These are phyloP conservation scores for Naganishia liquefaciens DNA, from an alignment of 1,284 basidiomycete species.

Conservation along the genomic window DNA sequence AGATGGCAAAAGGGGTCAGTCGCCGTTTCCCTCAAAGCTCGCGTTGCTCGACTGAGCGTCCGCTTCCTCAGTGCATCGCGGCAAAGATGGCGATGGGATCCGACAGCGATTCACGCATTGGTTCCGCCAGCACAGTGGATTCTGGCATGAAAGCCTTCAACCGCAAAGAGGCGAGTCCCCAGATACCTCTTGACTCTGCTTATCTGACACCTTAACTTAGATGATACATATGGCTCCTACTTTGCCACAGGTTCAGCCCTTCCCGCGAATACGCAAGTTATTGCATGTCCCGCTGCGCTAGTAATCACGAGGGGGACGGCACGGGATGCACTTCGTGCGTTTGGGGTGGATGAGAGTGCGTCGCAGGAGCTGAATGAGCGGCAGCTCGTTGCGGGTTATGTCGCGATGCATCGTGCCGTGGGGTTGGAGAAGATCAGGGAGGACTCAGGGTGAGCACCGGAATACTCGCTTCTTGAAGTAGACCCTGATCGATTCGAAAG, in stretches of 20 bases:
- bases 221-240: constrained; percentile 16
- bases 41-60: too few species aligned
- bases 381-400: constrained; percentile 70
- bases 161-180: constrained; percentile 10
- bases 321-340: neutral
- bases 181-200: neutral
- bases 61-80: too few species aligned
- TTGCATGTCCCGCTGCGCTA: constrained; percentile 18
- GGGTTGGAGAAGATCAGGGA: constrained; percentile 38
- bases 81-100: too few species aligned
- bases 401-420: constrained; percentile 67
- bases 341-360: constrained; percentile 4
- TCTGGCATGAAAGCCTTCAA: constrained; percentile 21
- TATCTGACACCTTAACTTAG: neutral
- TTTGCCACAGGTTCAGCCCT: neutral
- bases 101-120: constrained; percentile 24
- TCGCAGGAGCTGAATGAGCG: constrained; percentile 59
- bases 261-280: constrained; percentile 10
- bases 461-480: too few species aligned
- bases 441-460: constrained; percentile 30
- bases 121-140: constrained; percentile 25
- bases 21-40: too few species aligned
- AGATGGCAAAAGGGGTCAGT: too few species aligned
- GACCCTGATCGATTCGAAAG: constrained; percentile 17
- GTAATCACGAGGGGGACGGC: constrained; percentile 17